These are phyloP conservation scores for Erigeron philadelphicus DNA, from an alignment of 140 eudicot genomes.

Conservation along the genomic window DNA sequence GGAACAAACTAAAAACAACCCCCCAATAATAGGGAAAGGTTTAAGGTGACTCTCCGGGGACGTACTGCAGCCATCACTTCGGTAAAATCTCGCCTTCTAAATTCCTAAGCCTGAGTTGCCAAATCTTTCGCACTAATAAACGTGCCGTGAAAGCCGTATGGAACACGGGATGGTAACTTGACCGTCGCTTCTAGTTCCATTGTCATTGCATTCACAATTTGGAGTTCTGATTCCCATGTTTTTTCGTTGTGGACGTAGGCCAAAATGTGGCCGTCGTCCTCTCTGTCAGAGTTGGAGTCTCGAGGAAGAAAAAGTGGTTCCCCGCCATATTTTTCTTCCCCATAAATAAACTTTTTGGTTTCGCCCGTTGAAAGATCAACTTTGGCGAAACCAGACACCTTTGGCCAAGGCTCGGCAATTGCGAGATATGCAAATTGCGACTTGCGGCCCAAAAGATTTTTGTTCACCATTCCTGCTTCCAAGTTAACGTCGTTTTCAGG, in stretches of 20 bases:
- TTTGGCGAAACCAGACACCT: conserved; percentile 69
- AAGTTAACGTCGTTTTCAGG: conserved; percentile 46
- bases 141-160: conserved; percentile 69
- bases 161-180: conserved; percentile 60
- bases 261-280: conserved; percentile 60
- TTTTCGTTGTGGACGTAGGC: conserved; percentile 64
- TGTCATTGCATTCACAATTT: conserved; percentile 51
- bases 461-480: conserved; percentile 76
- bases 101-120: conserved; percentile 42
- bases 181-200: conserved; percentile 45
- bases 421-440: conserved; percentile 51
- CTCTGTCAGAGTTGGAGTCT: conserved; percentile 15
- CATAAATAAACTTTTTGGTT: conserved; percentile 46
- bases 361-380: conserved; percentile 52
- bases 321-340: conserved; percentile 60
- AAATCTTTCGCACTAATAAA: conserved; percentile 48
- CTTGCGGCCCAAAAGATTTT: conserved; percentile 52
- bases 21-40: conserved; percentile 17
- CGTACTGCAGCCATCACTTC: conserved; percentile 68
- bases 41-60: conserved; percentile 70
- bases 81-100: conserved; percentile 44
- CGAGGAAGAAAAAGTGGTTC: conserved; percentile 59
- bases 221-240: conserved; percentile 54
- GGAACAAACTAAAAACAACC: conserved; percentile 15
- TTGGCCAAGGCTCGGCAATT: conserved; percentile 74